A percentile compares a stretch with the other conserved stretches of the same genome.
Evolutionary conservation across 2,329 filamentous ascomycete genomes (phyloP).

Genomic region (Magnaporthiopsis poae): DNA sequence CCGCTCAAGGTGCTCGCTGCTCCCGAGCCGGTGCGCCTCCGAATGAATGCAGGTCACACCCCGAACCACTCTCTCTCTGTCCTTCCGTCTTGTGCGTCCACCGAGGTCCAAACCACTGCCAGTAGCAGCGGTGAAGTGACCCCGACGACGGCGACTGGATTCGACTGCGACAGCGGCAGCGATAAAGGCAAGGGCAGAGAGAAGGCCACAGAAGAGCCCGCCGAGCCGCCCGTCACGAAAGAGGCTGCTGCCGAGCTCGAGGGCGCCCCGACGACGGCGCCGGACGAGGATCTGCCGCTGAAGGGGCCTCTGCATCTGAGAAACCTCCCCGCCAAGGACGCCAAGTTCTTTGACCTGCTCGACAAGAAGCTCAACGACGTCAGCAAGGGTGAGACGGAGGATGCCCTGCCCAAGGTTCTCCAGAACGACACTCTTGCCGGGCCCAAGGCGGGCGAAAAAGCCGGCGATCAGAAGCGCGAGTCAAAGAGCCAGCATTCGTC

Average conservation of each 20-base stretch:
- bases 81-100: slow-evolving; percentile 34
- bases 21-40: slow-evolving; percentile 41
- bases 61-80: slow-evolving; percentile 50
- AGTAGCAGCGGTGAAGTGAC: slow-evolving; percentile 31
- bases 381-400: slow-evolving; percentile 22
- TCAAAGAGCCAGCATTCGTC: neutral
- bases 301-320: slow-evolving; percentile 44
- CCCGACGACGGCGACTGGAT: slow-evolving; percentile 20
- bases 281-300: slow-evolving; percentile 35
- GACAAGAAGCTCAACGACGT: slow-evolving; percentile 43
- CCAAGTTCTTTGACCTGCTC: slow-evolving; percentile 41
- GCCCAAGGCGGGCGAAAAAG: neutral
- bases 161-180: slow-evolving; percentile 11
- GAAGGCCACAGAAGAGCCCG: slow-evolving; percentile 4
- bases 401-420: slow-evolving; percentile 35
- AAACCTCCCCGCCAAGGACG: slow-evolving; percentile 47
- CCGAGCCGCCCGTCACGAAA: slow-evolving; percentile 14
- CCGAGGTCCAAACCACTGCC: slow-evolving; percentile 28
- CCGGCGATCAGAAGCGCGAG: slow-evolving; percentile 11
- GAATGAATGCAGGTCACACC: slow-evolving; percentile 54
- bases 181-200: neutral
- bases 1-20: slow-evolving; percentile 38
- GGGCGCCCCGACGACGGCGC: slow-evolving; percentile 26
- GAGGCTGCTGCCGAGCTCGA: slow-evolving; percentile 11
- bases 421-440: slow-evolving; percentile 15